Evolutionary conservation across 2,329 filamentous ascomycete species (phyloP), one percentile per base, ranked within the genome.

Genomic region (Gnomoniopsis smithogilvyi): DNA sequence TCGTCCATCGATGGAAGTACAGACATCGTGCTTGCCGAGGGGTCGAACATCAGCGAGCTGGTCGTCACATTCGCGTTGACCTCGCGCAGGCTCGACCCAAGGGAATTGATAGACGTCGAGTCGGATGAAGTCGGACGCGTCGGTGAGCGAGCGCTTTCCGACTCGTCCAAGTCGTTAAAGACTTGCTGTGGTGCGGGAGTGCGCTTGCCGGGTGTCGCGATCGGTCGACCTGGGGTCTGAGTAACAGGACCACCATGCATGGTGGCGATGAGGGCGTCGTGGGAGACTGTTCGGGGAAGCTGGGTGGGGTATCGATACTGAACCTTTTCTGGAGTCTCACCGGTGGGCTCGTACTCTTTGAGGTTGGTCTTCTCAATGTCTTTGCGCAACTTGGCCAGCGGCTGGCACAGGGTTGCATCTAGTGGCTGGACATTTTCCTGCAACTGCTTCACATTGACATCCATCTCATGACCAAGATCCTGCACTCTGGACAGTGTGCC

Each of bases 321-420:
- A 33, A 81, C 78, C 74, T 93, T 95, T 68, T 90, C 85, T 0
- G 95, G 95, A 1, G 95, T 98, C 50, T 89, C 81, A 54, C 95
- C 94, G 0, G 95, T 98, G 0, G 90, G 84, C 41, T 85, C 79
- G 72, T 98, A 98, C 70, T 97, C 92, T 55, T 86, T 81, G 54
- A 98, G 79, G 4, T 79, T 73, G 1, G 87, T 86, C 50, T 74
- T 76, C 17, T 81, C 76, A 50, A 96, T 84, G n/a, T 85, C 82
- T 19, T 86, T 80, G 8, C 91, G 86, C 26, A 99, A 84, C 50
- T 86, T 81, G 26, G 80, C 75, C 6, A 98, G 83, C 8, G 92
- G 89, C 64, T 86, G 81, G 62, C 87, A 85, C 12, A 96, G 73
- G 11, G 81, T 78, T 33, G 76, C 72, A 2, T 78, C 73, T 4